phyloP scores from a whole-genome alignment of 2,329 filamentous ascomycete genomes.

The Dothideomycetidae sp. region DNA sequence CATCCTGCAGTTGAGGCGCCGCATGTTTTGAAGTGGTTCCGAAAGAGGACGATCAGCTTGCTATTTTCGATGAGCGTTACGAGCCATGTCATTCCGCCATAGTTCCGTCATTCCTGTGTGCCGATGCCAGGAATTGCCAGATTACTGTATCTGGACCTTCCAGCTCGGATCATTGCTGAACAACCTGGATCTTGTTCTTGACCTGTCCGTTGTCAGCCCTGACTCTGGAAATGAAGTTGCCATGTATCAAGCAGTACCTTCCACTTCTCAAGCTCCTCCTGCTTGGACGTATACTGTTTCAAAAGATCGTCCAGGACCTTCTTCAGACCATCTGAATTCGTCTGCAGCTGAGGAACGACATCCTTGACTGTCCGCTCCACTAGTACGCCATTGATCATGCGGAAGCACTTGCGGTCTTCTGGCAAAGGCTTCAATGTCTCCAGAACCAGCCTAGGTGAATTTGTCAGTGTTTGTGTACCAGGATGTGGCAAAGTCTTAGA shows the following conservation, averaged over 20 bases:
- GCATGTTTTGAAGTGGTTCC: no score
- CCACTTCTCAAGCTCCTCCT: conserved; percentile 94
- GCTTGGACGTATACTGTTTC: conserved; percentile 91
- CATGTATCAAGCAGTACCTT: no score
- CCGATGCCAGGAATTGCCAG: no score
- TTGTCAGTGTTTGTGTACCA: conserved; percentile 8
- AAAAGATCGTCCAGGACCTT: conserved; percentile 89
- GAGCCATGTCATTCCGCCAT: no score
- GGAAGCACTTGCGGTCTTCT: conserved; percentile 86
- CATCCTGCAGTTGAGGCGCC: no score
- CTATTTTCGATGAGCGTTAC: no score
- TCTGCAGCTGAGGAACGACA: conserved; percentile 78
- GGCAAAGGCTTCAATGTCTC: conserved; percentile 78
- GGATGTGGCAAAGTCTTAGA: no score
- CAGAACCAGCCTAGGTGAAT: conserved; percentile 62
- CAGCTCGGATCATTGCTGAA: conserved; percentile 47
- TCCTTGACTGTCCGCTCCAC: conserved; percentile 90
- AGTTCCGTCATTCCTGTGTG: no score
- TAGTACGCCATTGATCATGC: conserved; percentile 93
- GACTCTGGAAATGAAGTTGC: no score
- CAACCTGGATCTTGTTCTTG: conserved; percentile 79
- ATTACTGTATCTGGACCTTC: no score
- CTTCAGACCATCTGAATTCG: conserved; percentile 83
- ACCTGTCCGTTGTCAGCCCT: conserved; percentile 43
- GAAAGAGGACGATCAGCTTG: no score